Base-by-base conservation (phyloP, 192 early-diverging fungal genomes). In the Spinellus fusiger region DNA sequence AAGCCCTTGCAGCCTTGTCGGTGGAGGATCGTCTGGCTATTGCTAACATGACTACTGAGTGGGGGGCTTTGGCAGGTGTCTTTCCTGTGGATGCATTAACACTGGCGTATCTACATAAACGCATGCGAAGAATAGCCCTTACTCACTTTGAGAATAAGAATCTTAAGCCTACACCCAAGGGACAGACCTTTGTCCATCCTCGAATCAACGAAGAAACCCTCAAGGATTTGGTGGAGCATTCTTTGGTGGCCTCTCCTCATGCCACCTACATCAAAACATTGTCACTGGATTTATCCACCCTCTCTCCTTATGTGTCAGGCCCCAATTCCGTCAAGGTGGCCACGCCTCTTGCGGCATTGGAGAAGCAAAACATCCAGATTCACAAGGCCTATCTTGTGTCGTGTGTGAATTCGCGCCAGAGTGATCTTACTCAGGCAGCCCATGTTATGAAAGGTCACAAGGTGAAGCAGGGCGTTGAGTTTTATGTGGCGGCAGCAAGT, bases 1-100 rank as follows among this genome's bases (percentile, higher is more conserved):
- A 80, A 40, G 80, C 79, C 31, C 77, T 89, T 10, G 62, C 66
- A 25, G 63, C 67, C 13, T 70, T 99, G 56, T 77, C 82, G 0
- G 79, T 98, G 10, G 93, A 95, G 66, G 94, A 96, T 53, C 86
- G 95, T 9, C 78, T 99, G 56, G 93, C 96, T 47, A 93, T 99
- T 61, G 86, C 95, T 64, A 99, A 99, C 77, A 97, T 99, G 96
- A 99, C 96, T 5, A 99, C 96, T 31, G 96, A 99, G 73, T 99
- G 96, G 96, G 96, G 96, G 69, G 93, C 94, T 7, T 81, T 99
- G 22, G 96, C 94, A 44, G 96, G 96, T 34, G 82, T 99, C 7
- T 99, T 99, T 71, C 90, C 93, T 3, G 92, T 95, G 18, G 95
- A 99, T 76, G 79, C 87, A 5, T 68, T 78, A 1, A 90, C 91